Evolutionary conservation across 2,329 filamentous ascomycete genomes (phyloP).

Genomic region (Alternaria burnsii): DNA sequence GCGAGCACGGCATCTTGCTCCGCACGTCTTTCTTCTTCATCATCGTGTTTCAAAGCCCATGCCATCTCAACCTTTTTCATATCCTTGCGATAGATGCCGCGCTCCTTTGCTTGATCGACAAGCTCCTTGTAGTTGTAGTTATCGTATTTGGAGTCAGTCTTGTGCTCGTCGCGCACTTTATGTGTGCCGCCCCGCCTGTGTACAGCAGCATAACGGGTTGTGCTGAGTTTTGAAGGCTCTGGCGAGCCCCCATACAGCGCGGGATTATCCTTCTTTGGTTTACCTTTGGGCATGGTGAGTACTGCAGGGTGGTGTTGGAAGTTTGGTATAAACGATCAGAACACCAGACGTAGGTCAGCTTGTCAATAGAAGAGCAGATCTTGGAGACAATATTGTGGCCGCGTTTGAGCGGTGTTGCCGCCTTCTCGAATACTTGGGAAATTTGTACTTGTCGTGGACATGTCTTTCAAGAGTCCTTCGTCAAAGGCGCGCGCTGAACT

Average conservation of each 20-base stretch:
- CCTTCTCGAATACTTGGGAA: too few relatives aligned
- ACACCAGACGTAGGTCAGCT: not conserved
- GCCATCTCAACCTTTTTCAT: constrained; percentile 44
- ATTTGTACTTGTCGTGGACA: not conserved
- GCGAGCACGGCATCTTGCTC: constrained; percentile 23
- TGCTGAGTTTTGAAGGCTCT: not conserved
- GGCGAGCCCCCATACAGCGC: constrained; percentile 4
- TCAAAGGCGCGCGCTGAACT: constrained; percentile 2
- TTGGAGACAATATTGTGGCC: not conserved
- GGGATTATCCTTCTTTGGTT: constrained; percentile 17
- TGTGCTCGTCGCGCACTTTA: constrained; percentile 35
- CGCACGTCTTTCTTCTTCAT: constrained; percentile 14
- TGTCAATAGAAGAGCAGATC: not conserved
- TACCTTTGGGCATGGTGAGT: constrained; percentile 30
- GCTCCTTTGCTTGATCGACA: constrained; percentile 24
- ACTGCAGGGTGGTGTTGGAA: not conserved
- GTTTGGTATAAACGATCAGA: not conserved
- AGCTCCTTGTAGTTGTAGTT: constrained; percentile 35
- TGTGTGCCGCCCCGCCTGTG: constrained; percentile 44
- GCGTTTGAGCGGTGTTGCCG: not conserved
- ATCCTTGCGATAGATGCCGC: constrained; percentile 37
- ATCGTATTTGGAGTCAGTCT: constrained; percentile 44
- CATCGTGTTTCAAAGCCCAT: constrained; percentile 30
- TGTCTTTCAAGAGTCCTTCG: constrained; percentile 1
- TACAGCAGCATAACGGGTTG: constrained; percentile 24